phyloP scores from a whole-genome alignment of 2,329 filamentous ascomycete genomes.

The Fonsecaea erecta region DNA sequence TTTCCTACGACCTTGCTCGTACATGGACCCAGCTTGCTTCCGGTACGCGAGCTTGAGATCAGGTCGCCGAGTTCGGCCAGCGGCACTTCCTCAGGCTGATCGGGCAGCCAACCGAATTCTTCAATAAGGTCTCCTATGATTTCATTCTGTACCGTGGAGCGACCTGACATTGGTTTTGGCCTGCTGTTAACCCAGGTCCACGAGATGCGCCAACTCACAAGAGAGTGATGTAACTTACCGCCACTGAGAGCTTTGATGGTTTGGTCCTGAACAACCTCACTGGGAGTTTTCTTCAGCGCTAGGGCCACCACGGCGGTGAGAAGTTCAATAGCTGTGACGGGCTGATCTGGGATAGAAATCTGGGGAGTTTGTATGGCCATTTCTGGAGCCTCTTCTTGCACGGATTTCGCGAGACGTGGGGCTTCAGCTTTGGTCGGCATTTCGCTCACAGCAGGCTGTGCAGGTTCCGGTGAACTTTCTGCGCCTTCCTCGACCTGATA shows the following conservation, averaged over 20 bases:
- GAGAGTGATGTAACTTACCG: conserved; percentile 4
- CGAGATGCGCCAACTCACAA: too few species aligned
- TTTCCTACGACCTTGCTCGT: conserved; percentile 44
- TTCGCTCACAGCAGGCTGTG: conserved; percentile 31
- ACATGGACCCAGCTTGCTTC: too few species aligned
- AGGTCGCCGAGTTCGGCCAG: conserved; percentile 42
- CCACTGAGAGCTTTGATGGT: conserved; percentile 33
- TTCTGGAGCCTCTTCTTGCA: not conserved
- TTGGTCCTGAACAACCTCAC: not conserved
- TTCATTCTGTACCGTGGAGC: conserved; percentile 54
- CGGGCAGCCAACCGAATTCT: conserved; percentile 50
- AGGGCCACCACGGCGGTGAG: not conserved
- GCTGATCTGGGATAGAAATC: not conserved
- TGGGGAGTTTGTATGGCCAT: not conserved
- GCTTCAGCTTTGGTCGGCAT: conserved; percentile 23
- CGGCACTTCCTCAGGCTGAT: conserved; percentile 48
- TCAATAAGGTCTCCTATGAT: conserved; percentile 49
- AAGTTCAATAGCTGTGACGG: too few species aligned
- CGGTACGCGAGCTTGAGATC: conserved; percentile 41
- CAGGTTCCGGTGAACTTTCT: too few species aligned
- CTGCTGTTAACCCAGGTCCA: conserved; percentile 13
- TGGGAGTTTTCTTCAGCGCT: not conserved
- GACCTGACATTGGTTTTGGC: conserved; percentile 36
- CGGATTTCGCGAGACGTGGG: not conserved
- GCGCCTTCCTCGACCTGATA: too few species aligned